Evolutionary conservation across 352 stramenopile species (phyloP).

Genomic region (Pythium rishiriense): DNA sequence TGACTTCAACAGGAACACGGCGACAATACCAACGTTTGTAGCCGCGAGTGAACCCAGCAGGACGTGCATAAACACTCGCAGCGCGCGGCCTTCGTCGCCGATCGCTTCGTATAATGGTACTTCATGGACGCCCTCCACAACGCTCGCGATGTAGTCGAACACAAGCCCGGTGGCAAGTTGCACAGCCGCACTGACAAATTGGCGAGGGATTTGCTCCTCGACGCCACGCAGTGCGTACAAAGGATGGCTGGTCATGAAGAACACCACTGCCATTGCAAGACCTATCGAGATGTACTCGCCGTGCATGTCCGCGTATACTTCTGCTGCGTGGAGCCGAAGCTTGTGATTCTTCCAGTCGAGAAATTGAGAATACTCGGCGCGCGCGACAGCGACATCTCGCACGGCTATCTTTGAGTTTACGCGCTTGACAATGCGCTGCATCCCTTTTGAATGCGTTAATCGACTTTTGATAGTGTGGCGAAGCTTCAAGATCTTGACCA

Average conservation of each 20-base stretch:
- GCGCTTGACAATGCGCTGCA: conserved; percentile 34
- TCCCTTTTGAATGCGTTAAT: conserved; percentile 27
- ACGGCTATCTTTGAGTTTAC: conserved; percentile 36
- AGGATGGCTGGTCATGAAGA: conserved; percentile 27
- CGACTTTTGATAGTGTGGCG: conserved; percentile 26
- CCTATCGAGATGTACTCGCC: conserved; percentile 49
- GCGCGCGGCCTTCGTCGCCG: conserved; percentile 24
- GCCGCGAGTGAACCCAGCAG: conserved; percentile 30
- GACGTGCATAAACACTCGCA: conserved; percentile 32
- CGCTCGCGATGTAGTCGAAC: conserved; percentile 36
- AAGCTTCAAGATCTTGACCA: conserved; percentile 35
- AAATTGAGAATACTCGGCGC: conserved; percentile 36
- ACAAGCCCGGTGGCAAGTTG: conserved; percentile 28
- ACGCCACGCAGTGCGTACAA: conserved; percentile 23
- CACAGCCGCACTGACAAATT: conserved; percentile 15
- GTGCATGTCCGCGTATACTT: conserved; percentile 54
- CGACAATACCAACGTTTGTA: conserved; percentile 33
- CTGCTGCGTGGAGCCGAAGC: conserved; percentile 38
- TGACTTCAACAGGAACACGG: conserved; percentile 5
- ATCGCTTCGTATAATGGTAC: conserved; percentile 40
- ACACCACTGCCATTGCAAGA: conserved; percentile 28
- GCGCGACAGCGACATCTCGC: conserved; percentile 25
- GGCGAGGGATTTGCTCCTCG: neutral
- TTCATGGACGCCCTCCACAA: conserved; percentile 40
- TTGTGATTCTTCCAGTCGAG: conserved; percentile 43